Conservation (phyloP, 129 eudicot species). For the Escallonia rubra region DNA sequence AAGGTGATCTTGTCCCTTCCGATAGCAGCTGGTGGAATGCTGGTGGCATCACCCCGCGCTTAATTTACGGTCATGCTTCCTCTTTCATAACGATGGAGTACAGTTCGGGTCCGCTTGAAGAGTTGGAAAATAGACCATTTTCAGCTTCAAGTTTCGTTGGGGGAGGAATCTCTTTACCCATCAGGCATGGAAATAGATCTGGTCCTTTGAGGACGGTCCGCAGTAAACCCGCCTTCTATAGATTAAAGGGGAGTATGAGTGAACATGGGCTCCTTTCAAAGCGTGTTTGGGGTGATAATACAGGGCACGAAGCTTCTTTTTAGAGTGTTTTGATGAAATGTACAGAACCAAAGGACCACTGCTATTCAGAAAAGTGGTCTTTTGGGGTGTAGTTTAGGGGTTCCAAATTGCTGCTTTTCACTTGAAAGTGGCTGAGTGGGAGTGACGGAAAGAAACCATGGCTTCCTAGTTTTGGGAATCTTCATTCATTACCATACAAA, state of each 20-base stretch:
- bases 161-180: conserved; percentile 39
- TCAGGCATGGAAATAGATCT: conserved; percentile 65
- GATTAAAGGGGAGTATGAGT: conserved; percentile 76
- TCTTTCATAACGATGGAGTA: conserved; percentile 84
- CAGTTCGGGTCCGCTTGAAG: conserved; percentile 85
- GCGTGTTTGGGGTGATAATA: conserved; percentile 47
- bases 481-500: conserved; percentile 38
- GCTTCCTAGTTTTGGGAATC: conserved; percentile 40
- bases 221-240: conserved; percentile 63
- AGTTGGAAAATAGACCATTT: conserved; percentile 49
- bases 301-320: conserved; percentile 39
- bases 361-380: conserved; percentile 17
- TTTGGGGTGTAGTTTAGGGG: conserved; percentile 24
- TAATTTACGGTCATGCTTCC: conserved; percentile 61
- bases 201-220: conserved; percentile 79
- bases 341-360: conserved; percentile 43
- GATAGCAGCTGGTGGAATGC: conserved; percentile 97
- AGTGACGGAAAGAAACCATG: neutral
- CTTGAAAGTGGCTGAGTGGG: neutral
- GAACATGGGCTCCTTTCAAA: conserved; percentile 61
- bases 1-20: conserved; percentile 57
- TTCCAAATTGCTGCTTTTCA: conserved; percentile 1
- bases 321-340: conserved; percentile 44
- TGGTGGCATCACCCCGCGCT: conserved; percentile 53
- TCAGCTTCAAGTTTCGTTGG: conserved; percentile 55